Evolutionary conservation across 1,284 basidiomycete genomes (phyloP), one percentile per base, ranked within the genome.

Genomic region (Limonomyces culmigenus): DNA sequence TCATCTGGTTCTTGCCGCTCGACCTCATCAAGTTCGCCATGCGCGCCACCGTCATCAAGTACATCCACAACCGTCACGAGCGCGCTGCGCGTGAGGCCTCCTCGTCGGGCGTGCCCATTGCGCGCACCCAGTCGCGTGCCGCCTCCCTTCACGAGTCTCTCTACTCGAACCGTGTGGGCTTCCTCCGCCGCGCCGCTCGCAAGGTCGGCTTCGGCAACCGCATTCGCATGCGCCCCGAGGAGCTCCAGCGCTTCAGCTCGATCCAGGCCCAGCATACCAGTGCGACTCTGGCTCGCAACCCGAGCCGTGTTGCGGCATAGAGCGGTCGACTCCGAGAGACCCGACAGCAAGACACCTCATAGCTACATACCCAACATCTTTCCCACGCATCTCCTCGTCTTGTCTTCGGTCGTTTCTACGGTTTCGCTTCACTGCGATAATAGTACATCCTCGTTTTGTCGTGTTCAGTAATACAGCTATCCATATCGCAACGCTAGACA

Each of bases 21-120:
- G 92, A 97, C 61, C 72, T 76, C 55, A 80, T 96, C 73, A 96
- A 96, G 71, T 95, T 95, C 55, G 78, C 67, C 38, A 91, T 95
- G 83, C 89, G 92, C 66, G 80, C 75, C 17, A 89, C 86, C 32
- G 61, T 89, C 55, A 92, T 96, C 68, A 81, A 80, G 62, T 66
- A 47, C 44, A 72, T 93, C 51, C 81, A 83, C 42, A 56, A 67
- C 38, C 79, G 84, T 41, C 73, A 75, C 55, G 65, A 69, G 48
- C 55, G 49, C 40, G 51, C 60, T 29, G 59, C 66, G 38, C 58
- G 56, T 31, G 58, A 59, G 42, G 52, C 59, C 38, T 51, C 59
- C 41, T 59, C 62, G 30, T 59, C 60, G 29, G 84, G 80, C 44
- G 62, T 88, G 42, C 83, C 81, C n/a, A 74, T 93, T 42, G 70